Conservation (phyloP, 768 basidiomycete species). For the Suillus cothurnatus region DNA sequence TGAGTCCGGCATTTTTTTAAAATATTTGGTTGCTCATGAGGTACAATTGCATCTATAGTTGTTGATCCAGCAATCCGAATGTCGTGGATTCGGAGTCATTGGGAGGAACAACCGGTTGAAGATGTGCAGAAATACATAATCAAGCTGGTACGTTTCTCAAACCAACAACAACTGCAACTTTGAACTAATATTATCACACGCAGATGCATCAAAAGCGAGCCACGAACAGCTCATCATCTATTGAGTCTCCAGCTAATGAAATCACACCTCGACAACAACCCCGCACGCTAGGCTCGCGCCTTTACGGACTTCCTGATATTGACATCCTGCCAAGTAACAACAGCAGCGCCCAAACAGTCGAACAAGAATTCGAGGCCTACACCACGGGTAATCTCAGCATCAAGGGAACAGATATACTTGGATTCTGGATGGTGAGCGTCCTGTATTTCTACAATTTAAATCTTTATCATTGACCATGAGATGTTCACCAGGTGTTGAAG, state of each 20-base stretch:
- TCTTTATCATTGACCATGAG: not conserved
- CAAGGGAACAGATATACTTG: not conserved
- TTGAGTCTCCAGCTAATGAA: not conserved
- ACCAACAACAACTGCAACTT: not conserved
- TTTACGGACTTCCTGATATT: not conserved
- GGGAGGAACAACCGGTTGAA: not conserved
- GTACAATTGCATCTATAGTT: constrained; percentile 1
- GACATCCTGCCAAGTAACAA: not conserved
- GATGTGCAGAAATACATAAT: not conserved
- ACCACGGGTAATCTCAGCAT: not conserved
- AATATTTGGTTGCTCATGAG: not conserved
- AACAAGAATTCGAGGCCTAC: not conserved
- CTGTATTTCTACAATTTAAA: not conserved
- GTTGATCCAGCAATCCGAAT: not conserved
- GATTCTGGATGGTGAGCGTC: not conserved
- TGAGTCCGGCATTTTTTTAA: not conserved
- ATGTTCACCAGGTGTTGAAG: not conserved
- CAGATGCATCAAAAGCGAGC: not conserved
- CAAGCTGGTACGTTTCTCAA: not conserved
- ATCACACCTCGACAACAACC: not conserved
- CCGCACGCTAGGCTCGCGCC: not conserved
- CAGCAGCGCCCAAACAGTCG: not conserved
- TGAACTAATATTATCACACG: not conserved
- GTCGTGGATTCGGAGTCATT: not conserved
- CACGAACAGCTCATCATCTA: not conserved